Percentiles rank a stretch among this genome's conserved stretches.
Conservation (phyloP, 352 stramenopile species). For the Thraustochytrium sp. region DNA sequence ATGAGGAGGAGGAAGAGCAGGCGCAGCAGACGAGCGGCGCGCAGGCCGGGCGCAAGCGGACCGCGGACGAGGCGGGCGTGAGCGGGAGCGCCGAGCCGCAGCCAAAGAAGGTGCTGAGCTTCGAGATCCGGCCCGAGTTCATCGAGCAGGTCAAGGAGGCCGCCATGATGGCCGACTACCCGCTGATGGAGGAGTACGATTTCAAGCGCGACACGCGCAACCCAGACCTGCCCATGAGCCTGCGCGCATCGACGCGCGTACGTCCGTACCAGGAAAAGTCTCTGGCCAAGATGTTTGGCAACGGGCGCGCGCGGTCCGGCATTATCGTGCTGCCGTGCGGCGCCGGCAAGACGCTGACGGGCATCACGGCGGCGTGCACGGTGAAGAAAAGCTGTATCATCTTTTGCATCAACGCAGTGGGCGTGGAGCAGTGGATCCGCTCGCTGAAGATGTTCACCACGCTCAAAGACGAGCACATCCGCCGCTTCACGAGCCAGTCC, state of each 20-base stretch:
- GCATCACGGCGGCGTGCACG: conserved; percentile 88
- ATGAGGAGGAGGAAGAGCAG: conserved; percentile 28
- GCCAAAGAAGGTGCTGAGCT: conserved; percentile 38
- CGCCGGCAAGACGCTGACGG: conserved; percentile 83
- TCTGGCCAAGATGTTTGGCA: conserved; percentile 99
- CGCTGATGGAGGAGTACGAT: conserved; percentile 99
- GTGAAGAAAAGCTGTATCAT: conserved; percentile 97
- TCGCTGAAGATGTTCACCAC: conserved; percentile 98
- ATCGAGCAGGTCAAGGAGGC: conserved; percentile 44
- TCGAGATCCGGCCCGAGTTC: conserved; percentile 21
- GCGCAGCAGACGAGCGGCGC: background rate
- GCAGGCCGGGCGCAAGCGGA: background rate
- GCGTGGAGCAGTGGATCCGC: conserved; percentile 94
- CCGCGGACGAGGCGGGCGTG: background rate
- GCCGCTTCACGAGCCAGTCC: conserved; percentile 52
- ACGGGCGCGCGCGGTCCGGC: conserved; percentile 92
- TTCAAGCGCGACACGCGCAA: conserved; percentile 80
- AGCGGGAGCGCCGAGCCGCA: background rate
- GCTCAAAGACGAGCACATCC: conserved; percentile 54
- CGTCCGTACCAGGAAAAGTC: conserved; percentile 97
- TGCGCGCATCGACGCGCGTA: conserved; percentile 82
- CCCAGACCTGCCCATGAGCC: conserved; percentile 65
- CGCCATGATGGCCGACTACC: conserved; percentile 52
- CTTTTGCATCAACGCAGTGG: conserved; percentile 94
- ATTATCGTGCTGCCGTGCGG: conserved; percentile 99